These are phyloP conservation scores for Podospora appendiculata DNA, from an alignment of 495 filamentous ascomycete species.

Conservation along the genomic window DNA sequence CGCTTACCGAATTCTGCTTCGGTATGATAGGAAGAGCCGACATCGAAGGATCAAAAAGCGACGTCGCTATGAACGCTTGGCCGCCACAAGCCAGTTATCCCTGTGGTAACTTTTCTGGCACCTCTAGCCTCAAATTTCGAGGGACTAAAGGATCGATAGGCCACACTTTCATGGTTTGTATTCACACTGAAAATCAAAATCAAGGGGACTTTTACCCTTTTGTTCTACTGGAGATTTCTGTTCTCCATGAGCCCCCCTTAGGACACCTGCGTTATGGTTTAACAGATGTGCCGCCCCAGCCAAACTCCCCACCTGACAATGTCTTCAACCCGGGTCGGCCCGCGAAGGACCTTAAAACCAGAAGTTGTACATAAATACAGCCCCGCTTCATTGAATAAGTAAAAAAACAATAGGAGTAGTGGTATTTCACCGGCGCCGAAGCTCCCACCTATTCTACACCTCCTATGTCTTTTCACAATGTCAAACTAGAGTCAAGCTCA, in stretches of 20 bases:
- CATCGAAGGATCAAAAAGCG: conserved; percentile 19
- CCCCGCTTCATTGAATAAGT: conserved; percentile 69
- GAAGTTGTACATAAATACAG: conserved; percentile 61
- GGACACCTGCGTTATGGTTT: conserved; percentile 62
- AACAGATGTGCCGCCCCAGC: conserved; percentile 62
- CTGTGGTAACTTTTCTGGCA: background rate
- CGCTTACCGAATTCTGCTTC: conserved; percentile 52
- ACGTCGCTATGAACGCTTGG: conserved; percentile 36
- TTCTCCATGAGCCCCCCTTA: conserved; percentile 66
- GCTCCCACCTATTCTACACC: conserved; percentile 68
- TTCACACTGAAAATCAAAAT: conserved; percentile 77
- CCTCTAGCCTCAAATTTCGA: conserved; percentile 39
- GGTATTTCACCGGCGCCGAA: conserved; percentile 60
- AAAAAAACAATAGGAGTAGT: conserved; percentile 73
- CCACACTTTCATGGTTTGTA: conserved; percentile 70
- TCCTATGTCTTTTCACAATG: conserved; percentile 72
- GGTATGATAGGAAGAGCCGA: conserved; percentile 17
- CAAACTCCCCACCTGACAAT: conserved; percentile 69
- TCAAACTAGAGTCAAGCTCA: conserved; percentile 68
- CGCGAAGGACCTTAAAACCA: conserved; percentile 59
- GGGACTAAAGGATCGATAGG: conserved; percentile 72
- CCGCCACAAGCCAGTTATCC: conserved; percentile 50
- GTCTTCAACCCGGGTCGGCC: conserved; percentile 62
- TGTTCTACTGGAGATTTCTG: conserved; percentile 72
- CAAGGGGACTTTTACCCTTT: conserved; percentile 73